phyloP scores from a whole-genome alignment of 2,329 filamentous ascomycete genomes.

The Biscogniauxia marginata region DNA sequence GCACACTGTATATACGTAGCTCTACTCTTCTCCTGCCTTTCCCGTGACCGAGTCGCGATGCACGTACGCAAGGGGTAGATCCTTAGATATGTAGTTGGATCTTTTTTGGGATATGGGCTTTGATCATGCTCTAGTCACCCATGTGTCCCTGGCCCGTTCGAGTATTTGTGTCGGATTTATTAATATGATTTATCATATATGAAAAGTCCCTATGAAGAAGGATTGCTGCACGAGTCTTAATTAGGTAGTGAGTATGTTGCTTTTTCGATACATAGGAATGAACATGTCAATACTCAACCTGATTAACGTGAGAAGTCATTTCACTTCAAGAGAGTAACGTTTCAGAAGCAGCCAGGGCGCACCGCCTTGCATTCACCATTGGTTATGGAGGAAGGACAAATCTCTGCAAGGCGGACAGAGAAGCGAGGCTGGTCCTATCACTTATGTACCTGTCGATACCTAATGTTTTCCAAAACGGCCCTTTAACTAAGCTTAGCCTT shows the following conservation, averaged over 20 bases:
- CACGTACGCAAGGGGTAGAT: neutral
- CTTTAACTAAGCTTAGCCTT: neutral
- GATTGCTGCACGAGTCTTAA: neutral
- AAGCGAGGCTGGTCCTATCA: neutral
- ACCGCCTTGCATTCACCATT: neutral
- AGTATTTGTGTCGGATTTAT: neutral
- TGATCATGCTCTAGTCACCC: neutral
- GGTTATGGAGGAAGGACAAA: neutral
- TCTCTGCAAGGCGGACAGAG: neutral
- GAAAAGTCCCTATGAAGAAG: neutral
- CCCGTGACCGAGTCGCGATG: neutral
- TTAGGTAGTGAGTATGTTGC: neutral
- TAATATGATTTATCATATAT: neutral
- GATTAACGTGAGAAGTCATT: neutral
- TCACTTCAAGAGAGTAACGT: neutral
- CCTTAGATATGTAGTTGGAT: neutral
- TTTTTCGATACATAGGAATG: neutral
- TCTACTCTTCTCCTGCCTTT: neutral
- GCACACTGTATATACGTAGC: neutral
- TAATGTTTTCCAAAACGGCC: neutral
- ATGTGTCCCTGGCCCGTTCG: neutral
- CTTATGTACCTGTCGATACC: too few species aligned
- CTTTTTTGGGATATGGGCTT: neutral
- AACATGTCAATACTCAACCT: neutral
- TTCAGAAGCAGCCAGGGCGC: neutral